These are phyloP conservation scores for Dalbergia cultrata DNA, from an alignment of 306 rosid species.

Conservation along the genomic window DNA sequence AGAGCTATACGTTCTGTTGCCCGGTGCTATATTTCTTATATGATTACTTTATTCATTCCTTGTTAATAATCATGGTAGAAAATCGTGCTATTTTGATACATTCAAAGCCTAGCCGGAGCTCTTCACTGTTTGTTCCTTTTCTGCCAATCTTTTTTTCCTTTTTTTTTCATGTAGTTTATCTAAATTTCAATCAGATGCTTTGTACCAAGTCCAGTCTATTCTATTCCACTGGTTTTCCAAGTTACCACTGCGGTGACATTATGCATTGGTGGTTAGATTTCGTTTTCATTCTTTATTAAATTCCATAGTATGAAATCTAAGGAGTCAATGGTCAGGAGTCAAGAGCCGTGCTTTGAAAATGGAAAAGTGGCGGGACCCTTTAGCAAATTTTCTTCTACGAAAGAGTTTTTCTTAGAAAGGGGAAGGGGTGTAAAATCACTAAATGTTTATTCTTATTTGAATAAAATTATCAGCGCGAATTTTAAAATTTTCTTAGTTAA, in stretches of 20 bases:
- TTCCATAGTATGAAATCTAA: neutral
- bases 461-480: too few relatives aligned
- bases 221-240: neutral
- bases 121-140: neutral
- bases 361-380: neutral
- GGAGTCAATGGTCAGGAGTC: slow-evolving; percentile 8
- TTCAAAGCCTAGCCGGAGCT: neutral
- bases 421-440: too few relatives aligned
- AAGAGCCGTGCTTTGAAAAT: neutral
- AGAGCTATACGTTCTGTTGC: neutral
- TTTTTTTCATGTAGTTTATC: neutral
- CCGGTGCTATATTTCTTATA: neutral
- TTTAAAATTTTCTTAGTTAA: too few relatives aligned
- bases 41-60: too few relatives aligned
- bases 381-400: neutral
- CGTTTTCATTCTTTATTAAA: slow-evolving; percentile 2
- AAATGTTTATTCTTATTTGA: too few relatives aligned
- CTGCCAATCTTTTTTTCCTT: too few relatives aligned
- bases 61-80: too few relatives aligned
- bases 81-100: too few relatives aligned
- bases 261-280: neutral
- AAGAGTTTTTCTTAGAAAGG: neutral
- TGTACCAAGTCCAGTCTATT: neutral
- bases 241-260: neutral
- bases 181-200: neutral